phyloP scores from a whole-genome alignment of 192 early-diverging fungal genomes.

The Coemansia guatemalensis region DNA sequence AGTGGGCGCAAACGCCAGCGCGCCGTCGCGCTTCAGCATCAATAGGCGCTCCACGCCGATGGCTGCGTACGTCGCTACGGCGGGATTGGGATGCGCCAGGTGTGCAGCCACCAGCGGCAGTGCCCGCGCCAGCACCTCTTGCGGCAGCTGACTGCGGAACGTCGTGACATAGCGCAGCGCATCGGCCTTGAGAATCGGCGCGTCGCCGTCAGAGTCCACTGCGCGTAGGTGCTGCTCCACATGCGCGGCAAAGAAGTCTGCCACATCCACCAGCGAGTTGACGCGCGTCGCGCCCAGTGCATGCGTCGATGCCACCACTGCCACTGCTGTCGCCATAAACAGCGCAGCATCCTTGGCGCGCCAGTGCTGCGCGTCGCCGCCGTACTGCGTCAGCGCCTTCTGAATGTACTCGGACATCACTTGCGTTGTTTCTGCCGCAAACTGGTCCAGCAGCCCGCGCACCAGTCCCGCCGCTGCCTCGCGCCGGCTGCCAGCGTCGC shows the following conservation, averaged over 20 bases:
- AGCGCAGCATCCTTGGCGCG: conserved; percentile 95
- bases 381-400: conserved; percentile 71
- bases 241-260: conserved; percentile 80
- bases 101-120: conserved; percentile 80
- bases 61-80: conserved; percentile 90
- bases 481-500: conserved; percentile 89
- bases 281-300: conserved; percentile 82
- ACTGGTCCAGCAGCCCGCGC: conserved; percentile 86
- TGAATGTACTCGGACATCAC: conserved; percentile 79
- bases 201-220: conserved; percentile 61
- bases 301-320: conserved; percentile 73
- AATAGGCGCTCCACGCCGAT: conserved; percentile 89
- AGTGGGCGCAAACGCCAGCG: conserved; percentile 59
- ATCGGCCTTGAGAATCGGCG: conserved; percentile 91
- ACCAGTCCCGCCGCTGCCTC: conserved; percentile 90
- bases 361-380: conserved; percentile 76
- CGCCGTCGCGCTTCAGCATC: conserved; percentile 65
- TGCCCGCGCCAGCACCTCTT: conserved; percentile 70
- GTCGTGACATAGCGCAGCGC: conserved; percentile 92
- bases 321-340: conserved; percentile 86
- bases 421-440: conserved; percentile 77
- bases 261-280: conserved; percentile 79
- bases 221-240: conserved; percentile 82
- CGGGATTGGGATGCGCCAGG: conserved; percentile 75
- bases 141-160: conserved; percentile 92